These are phyloP conservation scores for Cladorrhinum sp. DNA, from an alignment of 2,329 filamentous ascomycete species.

Conservation along the genomic window DNA sequence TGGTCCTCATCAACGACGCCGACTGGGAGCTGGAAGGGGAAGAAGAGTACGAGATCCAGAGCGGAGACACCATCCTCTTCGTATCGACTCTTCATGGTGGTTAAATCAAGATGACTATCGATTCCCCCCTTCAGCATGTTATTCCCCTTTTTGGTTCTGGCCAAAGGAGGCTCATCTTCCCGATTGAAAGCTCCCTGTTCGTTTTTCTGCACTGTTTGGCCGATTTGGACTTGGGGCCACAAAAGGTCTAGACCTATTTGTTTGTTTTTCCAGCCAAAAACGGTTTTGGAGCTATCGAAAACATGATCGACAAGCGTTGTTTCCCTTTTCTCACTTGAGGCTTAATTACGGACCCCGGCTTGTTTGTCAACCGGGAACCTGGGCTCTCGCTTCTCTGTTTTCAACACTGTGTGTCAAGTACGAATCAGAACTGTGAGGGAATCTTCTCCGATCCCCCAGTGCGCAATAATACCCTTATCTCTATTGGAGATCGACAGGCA, in stretches of 20 bases:
- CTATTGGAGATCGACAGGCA: too few species aligned
- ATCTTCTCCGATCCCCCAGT: too few species aligned
- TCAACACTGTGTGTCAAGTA: too few species aligned
- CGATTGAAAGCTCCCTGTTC: too few species aligned
- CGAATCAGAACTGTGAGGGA: too few species aligned
- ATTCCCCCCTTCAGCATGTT: not conserved
- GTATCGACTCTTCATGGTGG: slow-evolving; percentile 96
- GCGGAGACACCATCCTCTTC: slow-evolving; percentile 85
- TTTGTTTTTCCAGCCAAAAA: not conserved
- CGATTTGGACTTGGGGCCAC: too few species aligned
- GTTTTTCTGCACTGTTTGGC: too few species aligned
- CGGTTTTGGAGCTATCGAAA: not conserved
- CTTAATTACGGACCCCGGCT: not conserved
- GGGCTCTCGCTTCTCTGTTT: too few species aligned
- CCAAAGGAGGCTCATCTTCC: too few species aligned
- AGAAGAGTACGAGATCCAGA: slow-evolving; percentile 79
- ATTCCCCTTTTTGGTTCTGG: not conserved
- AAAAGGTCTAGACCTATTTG: not conserved
- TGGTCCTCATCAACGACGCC: slow-evolving; percentile 94
- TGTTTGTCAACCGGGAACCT: not conserved
- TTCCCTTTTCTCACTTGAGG: not conserved
- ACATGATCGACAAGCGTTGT: not conserved
- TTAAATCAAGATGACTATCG: slow-evolving; percentile 40
- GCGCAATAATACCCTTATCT: too few species aligned
- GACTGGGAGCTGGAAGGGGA: slow-evolving; percentile 99